A percentile compares a stretch with the other conserved stretches of the same genome.
Conservation (phyloP, 164 flowering plant species). For the Amborella trichopoda region DNA sequence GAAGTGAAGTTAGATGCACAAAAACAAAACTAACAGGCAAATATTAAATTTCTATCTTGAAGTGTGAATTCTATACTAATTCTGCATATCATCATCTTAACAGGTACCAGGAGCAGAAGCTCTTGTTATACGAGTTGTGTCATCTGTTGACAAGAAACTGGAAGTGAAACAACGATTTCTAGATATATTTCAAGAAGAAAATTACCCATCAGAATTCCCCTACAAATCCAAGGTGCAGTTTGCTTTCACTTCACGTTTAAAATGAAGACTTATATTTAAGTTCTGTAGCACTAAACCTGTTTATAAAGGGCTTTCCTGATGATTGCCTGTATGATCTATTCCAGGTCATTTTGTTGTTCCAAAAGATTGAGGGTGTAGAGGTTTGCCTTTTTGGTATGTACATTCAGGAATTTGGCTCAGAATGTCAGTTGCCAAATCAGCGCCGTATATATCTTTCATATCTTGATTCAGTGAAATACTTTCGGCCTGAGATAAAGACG, state of each 20-base stretch:
- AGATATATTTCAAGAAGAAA: constrained; percentile 8
- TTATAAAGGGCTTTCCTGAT: too few relatives aligned
- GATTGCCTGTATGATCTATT: too few relatives aligned
- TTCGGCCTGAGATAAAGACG: constrained; percentile 7
- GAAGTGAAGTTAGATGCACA: too few relatives aligned
- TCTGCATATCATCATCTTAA: too few relatives aligned
- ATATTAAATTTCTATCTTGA: too few relatives aligned
- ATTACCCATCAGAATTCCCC: constrained; percentile 12
- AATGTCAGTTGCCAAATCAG: constrained; percentile 12
- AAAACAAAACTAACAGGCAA: too few relatives aligned
- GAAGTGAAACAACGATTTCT: constrained; percentile 9
- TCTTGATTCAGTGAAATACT: constrained; percentile 11
- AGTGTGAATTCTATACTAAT: too few relatives aligned
- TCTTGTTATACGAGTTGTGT: constrained; percentile 13
- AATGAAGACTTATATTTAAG: too few relatives aligned
- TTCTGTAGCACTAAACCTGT: too few relatives aligned
- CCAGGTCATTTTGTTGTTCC: constrained; percentile 16
- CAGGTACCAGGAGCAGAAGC: constrained; percentile 13
- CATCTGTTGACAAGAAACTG: constrained; percentile 13
- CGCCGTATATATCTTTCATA: constrained; percentile 13
- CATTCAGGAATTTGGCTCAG: constrained; percentile 19
- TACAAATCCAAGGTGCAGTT: constrained; percentile 11
- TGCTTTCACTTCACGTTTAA: neutral
- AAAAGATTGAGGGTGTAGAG: constrained; percentile 19
- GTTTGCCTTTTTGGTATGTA: constrained; percentile 16